Conservation (phyloP, 2,329 filamentous ascomycete genomes). For the Zasmidium citrigriseum region DNA sequence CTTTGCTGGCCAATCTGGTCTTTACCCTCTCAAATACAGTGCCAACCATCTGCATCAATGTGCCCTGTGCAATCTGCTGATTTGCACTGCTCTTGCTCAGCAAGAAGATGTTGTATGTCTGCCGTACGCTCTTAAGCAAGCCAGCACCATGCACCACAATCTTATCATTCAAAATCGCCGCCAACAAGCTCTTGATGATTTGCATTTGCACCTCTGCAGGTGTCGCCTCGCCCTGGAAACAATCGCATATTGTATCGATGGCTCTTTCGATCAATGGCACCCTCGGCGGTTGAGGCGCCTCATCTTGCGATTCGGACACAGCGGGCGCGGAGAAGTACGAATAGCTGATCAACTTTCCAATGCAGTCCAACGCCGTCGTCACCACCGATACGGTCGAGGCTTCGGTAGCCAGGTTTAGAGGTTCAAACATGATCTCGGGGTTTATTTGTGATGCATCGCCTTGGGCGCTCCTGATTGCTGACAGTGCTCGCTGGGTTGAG, state of each 20-base stretch:
- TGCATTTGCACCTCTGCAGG: slow-evolving; percentile 91
- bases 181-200: slow-evolving; percentile 94
- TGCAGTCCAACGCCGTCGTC: slow-evolving; percentile 91
- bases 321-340: slow-evolving; percentile 82
- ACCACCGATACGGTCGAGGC: slow-evolving; percentile 82
- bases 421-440: slow-evolving; percentile 88
- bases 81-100: slow-evolving; percentile 92
- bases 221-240: slow-evolving; percentile 95
- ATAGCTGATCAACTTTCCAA: slow-evolving; percentile 98
- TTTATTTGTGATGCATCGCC: slow-evolving; percentile 79
- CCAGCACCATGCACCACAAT: slow-evolving; percentile 97
- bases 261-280: slow-evolving; percentile 91
- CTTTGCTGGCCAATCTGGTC: slow-evolving; percentile 80
- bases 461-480: slow-evolving; percentile 73
- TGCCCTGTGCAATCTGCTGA: slow-evolving; percentile 95
- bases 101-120: slow-evolving; percentile 98
- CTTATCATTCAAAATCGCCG: slow-evolving; percentile 96
- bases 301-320: slow-evolving; percentile 46
- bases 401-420: slow-evolving; percentile 85
- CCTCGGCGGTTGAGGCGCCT: slow-evolving; percentile 16
- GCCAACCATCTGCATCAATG: slow-evolving; percentile 96
- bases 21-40: slow-evolving; percentile 97
- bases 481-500: slow-evolving; percentile 76
- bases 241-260: slow-evolving; percentile 99
- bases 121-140: slow-evolving; percentile 90